phyloP scores from a whole-genome alignment of 2,329 filamentous ascomycete genomes.

The Neonectria hederae region DNA sequence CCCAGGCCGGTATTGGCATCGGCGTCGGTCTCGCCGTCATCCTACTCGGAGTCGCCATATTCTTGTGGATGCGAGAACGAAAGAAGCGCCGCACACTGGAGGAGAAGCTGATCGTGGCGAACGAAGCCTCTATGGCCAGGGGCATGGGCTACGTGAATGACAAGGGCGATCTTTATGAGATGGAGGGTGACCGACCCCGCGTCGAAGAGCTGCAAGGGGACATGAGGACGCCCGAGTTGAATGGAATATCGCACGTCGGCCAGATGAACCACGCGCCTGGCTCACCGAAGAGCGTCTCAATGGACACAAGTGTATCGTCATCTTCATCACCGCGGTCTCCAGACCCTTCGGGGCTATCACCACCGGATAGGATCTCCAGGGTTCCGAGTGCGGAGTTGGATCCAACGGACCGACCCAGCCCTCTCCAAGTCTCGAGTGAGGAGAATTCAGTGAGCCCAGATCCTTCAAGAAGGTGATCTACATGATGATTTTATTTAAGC shows the following conservation, averaged over 20 bases:
- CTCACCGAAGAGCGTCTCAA: not conserved
- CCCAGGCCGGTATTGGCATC: constrained; percentile 33
- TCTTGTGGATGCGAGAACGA: constrained; percentile 38
- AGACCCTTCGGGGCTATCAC: not conserved
- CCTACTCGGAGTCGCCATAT: constrained; percentile 26
- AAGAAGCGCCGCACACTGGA: constrained; percentile 27
- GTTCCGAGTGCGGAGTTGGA: not conserved
- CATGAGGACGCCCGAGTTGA: constrained; percentile 36
- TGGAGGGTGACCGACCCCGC: constrained; percentile 37
- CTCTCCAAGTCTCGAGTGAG: not conserved
- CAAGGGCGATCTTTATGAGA: constrained; percentile 28
- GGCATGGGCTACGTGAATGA: not conserved
- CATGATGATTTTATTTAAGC: not conserved
- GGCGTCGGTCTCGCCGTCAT: constrained; percentile 29
- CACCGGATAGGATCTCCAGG: not conserved
- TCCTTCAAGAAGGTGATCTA: not conserved
- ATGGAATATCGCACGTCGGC: not conserved
- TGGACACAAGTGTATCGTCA: not conserved
- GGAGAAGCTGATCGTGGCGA: constrained; percentile 18
- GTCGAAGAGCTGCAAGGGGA: constrained; percentile 32
- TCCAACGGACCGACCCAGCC: not conserved
- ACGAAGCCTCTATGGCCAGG: not conserved
- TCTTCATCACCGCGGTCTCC: not conserved
- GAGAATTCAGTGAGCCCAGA: not conserved
- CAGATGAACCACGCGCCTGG: not conserved